A percentile compares a stretch with the other conserved stretches of the same genome.
Conservation (phyloP, 208 protist genomes). For the Herpetomonas samuelpessoai region DNA sequence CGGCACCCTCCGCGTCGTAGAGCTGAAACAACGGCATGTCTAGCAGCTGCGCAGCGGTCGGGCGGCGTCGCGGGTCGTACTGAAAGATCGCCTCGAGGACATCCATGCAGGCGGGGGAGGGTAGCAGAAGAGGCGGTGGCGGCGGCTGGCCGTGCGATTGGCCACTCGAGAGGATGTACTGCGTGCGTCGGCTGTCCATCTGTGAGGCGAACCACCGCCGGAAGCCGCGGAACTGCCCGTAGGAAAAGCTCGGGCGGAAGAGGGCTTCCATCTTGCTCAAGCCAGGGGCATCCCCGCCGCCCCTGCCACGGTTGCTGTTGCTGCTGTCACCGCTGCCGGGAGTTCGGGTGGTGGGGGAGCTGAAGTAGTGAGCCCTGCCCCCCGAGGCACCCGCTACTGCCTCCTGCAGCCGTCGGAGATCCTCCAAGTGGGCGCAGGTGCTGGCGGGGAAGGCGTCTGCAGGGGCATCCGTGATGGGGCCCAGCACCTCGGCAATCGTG, state of each 20-base stretch:
- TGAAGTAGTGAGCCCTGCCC: constrained; percentile 10
- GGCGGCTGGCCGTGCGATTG: not conserved
- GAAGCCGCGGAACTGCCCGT: constrained; percentile 63
- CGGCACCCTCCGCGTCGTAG: not conserved
- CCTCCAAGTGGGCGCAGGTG: constrained; percentile 41
- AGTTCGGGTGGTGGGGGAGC: constrained; percentile 13
- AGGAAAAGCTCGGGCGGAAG: constrained; percentile 68
- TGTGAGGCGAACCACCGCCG: constrained; percentile 63
- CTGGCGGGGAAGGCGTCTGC: constrained; percentile 35
- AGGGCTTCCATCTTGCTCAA: constrained; percentile 34
- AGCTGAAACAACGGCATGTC: constrained; percentile 75
- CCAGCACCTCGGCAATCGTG: constrained; percentile 66
- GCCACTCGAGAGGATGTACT: constrained; percentile 3
- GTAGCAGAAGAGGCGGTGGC: constrained; percentile 34
- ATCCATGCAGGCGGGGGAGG: constrained; percentile 60
- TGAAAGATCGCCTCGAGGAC: constrained; percentile 75
- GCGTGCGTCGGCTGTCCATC: constrained; percentile 36
- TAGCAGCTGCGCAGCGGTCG: constrained; percentile 72
- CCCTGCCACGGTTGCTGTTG: constrained; percentile 3
- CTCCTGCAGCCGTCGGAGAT: constrained; percentile 38
- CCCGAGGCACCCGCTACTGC: constrained; percentile 5
- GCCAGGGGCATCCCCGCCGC: not conserved
- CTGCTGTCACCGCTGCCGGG: not conserved
- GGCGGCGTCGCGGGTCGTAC: constrained; percentile 61
- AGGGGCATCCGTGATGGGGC: constrained; percentile 36